phyloP scores from a whole-genome alignment of 2,329 filamentous ascomycete species.

The Dryadomyces sulphureus region DNA sequence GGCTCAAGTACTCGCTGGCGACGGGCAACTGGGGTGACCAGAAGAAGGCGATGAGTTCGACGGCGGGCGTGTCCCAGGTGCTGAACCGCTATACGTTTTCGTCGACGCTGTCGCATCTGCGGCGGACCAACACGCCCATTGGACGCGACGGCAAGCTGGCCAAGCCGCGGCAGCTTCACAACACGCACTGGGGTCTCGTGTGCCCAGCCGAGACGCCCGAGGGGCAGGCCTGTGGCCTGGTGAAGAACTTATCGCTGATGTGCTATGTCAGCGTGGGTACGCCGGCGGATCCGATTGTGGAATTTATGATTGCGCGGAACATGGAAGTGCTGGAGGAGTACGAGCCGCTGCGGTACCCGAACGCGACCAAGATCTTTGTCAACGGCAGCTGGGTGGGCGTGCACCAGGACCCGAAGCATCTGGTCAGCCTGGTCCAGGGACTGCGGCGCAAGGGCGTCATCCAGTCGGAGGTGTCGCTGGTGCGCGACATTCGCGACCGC shows the following conservation, averaged over 20 bases:
- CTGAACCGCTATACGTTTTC: constrained; percentile 95
- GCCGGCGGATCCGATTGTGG: constrained; percentile 74
- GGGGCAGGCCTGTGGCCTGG: constrained; percentile 93
- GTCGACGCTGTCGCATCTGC: constrained; percentile 90
- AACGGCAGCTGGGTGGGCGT: constrained; percentile 98
- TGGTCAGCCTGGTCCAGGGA: constrained; percentile 65
- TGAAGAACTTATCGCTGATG: constrained; percentile 97
- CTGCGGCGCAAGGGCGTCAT: constrained; percentile 71
- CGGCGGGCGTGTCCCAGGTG: constrained; percentile 95
- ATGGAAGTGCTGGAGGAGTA: constrained; percentile 98
- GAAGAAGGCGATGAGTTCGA: constrained; percentile 91
- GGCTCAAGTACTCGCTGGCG: constrained; percentile 88
- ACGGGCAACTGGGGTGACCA: constrained; percentile 99
- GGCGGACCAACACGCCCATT: constrained; percentile 93
- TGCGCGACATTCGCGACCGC: constrained; percentile 89
- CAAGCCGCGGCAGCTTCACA: constrained; percentile 93
- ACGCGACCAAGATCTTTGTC: constrained; percentile 94
- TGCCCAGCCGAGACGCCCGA: constrained; percentile 96
- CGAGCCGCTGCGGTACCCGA: constrained; percentile 67
- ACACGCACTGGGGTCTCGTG: constrained; percentile 95
- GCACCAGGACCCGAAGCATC: constrained; percentile 72
- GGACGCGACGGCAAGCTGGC: constrained; percentile 96
- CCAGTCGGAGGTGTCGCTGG: constrained; percentile 82
- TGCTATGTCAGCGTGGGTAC: constrained; percentile 96
- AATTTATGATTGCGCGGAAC: constrained; percentile 89